Evolutionary conservation across 2,329 filamentous ascomycete species (phyloP), one percentile per base, ranked within the genome.

Genomic region (Cladorrhinum sp.): DNA sequence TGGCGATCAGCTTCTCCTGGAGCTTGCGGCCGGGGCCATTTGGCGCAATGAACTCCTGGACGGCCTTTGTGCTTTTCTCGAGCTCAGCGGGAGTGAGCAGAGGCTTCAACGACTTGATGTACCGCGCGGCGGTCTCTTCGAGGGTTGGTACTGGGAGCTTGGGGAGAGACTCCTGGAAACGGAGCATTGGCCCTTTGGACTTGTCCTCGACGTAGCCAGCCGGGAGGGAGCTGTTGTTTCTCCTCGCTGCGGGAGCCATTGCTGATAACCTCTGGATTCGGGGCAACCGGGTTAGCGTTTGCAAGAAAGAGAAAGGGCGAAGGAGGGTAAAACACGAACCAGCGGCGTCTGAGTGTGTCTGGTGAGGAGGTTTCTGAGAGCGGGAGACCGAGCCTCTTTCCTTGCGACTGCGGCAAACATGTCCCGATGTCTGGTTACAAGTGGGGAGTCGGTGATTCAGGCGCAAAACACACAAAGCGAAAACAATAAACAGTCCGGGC

Each of bases 11-110:
- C 75, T 93, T 90, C 73, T 96, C 89, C 79, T 99, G 95, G 49
- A 99, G 86, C 70, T 86, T 85, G 74, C 88, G 84, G 63, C 93
- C 95, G 55, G 88, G 81, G 41, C 92, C 91, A 60, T 91, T 92
- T n/a, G 93, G 91, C 67, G 88, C 87, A 67, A 96, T 79, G 76
- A 99, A 98, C 6, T 93, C 91, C 63, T 91, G 82, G 36, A 99
- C 92, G 29, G 91, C 93, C 72, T 90, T 89, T 74, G 90, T 89
- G 72, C 89, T 93, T 61, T 80, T 77, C 69, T 88, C 85, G 68
- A 86, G 87, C 75, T 95, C 91, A 68, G 78, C 75, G 38, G 83
- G 75, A 48, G 84, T 87, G 62, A 93, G 82, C 36, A 96, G 80
- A 22, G 91, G 89, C 72, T 90, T 86, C 54, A 96, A 81, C 38